phyloP scores from a whole-genome alignment of 371 early-diverging fungal species.

The Actinomortierella wolfii region DNA sequence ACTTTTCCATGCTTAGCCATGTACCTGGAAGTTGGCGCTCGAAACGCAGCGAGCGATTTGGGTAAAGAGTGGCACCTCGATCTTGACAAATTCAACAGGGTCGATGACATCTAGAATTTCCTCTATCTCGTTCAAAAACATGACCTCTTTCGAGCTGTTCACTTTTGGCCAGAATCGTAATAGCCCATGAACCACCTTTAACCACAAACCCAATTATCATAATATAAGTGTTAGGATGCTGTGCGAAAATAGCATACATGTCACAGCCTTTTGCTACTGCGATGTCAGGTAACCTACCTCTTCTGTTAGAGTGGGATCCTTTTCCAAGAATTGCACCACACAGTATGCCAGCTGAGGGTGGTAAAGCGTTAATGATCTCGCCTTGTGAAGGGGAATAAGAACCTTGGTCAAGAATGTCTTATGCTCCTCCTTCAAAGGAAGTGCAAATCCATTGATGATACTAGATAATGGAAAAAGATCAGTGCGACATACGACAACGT shows the following conservation, averaged over 20 bases:
- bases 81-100: conserved; percentile 81
- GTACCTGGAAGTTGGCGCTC: conserved; percentile 94
- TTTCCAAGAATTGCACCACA: conserved; percentile 97
- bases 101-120: conserved; percentile 95
- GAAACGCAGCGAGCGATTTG: conserved; percentile 91
- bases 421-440: conserved; percentile 97
- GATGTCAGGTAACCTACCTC: conserved; percentile 69
- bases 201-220: background rate
- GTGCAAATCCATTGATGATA: conserved; percentile 98
- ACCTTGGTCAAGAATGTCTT: conserved; percentile 90
- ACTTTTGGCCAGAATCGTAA: conserved; percentile 97
- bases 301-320: conserved; percentile 90
- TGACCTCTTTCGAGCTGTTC: conserved; percentile 97
- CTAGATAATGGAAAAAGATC: conserved; percentile 47
- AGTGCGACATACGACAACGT: too few relatives aligned
- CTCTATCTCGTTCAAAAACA: conserved; percentile 96
- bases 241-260: too few relatives aligned
- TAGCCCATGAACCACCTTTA: conserved; percentile 80
- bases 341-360: conserved; percentile 97
- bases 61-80: conserved; percentile 88
- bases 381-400: conserved; percentile 94
- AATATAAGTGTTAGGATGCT: background rate
- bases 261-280: too few relatives aligned
- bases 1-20: too few relatives aligned
- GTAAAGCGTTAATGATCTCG: conserved; percentile 84